Conservation (phyloP, 2,329 filamentous ascomycete genomes). For the Monilinia fructigena region DNA sequence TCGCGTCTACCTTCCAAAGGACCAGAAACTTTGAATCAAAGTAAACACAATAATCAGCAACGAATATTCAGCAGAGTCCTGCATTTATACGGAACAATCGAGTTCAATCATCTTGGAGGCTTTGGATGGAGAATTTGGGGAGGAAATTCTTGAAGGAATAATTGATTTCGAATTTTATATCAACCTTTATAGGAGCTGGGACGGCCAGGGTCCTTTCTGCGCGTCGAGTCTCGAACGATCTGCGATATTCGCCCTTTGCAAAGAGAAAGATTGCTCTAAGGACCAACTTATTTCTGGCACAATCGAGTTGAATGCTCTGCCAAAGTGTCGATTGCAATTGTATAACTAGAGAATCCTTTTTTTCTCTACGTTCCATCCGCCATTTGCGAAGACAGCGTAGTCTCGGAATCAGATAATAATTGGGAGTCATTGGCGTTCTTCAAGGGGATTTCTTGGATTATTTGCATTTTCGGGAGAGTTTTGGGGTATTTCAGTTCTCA, state of each 20-base stretch:
- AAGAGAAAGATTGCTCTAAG: background rate
- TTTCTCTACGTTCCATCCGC: background rate
- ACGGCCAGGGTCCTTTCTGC: background rate
- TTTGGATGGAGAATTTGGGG: background rate
- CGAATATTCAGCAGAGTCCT: background rate
- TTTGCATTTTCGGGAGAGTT: background rate
- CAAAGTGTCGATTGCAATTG: background rate
- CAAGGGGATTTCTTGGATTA: background rate
- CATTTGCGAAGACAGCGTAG: background rate
- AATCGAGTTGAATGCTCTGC: background rate
- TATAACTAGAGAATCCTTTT: background rate
- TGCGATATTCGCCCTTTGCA: background rate
- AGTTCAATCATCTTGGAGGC: background rate
- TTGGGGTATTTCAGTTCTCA: background rate
- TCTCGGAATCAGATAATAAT: background rate
- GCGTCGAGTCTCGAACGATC: constrained; percentile 11
- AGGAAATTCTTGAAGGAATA: background rate
- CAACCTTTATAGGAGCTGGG: background rate
- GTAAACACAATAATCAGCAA: constrained; percentile 10
- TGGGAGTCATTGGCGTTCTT: constrained; percentile 11
- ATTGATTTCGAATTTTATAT: background rate
- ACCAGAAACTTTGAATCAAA: constrained; percentile 9
- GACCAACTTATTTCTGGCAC: background rate
- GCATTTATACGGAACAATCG: background rate
- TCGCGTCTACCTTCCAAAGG: constrained; percentile 16